Conservation (phyloP, 2,329 filamentous ascomycete species). For the Calonectria leucothoes region DNA sequence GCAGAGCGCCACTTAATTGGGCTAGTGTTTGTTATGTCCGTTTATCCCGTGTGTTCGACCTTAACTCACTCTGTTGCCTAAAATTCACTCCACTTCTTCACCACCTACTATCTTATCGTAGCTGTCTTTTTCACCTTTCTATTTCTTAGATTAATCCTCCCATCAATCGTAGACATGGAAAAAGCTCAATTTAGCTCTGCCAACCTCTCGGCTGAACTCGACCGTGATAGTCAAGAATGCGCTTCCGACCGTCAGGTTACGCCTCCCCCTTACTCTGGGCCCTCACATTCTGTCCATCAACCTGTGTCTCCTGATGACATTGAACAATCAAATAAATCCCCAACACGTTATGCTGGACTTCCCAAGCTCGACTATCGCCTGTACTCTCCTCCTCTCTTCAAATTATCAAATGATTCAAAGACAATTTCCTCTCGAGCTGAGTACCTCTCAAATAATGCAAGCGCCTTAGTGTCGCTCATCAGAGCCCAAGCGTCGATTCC, state of each 20-base stretch:
- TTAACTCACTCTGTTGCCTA: too few species aligned
- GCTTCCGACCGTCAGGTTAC: constrained; percentile 14
- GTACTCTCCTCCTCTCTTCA: constrained; percentile 64
- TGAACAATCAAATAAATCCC: constrained; percentile 24
- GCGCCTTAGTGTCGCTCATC: constrained; percentile 59
- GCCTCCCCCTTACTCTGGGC: constrained; percentile 39
- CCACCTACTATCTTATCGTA: too few species aligned
- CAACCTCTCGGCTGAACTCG: background rate
- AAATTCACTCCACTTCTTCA: too few species aligned
- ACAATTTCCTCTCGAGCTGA: constrained; percentile 59
- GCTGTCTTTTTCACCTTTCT: background rate
- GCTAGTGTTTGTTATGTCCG: too few species aligned
- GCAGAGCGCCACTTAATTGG: too few species aligned
- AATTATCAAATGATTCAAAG: constrained; percentile 60
- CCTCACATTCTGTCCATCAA: constrained; percentile 20
- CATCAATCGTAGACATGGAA: constrained; percentile 3
- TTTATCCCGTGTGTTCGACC: too few species aligned
- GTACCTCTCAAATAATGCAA: constrained; percentile 59
- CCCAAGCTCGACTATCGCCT: constrained; percentile 63
- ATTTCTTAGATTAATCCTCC: too few species aligned
- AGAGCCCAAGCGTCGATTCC: constrained; percentile 62
- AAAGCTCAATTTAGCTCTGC: background rate
- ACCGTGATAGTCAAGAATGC: background rate
- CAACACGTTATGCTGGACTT: constrained; percentile 58
- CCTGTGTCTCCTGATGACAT: background rate